Evolutionary conservation across 2,329 filamentous ascomycete species (phyloP).

Genomic region (Ceratocystis colombiana): DNA sequence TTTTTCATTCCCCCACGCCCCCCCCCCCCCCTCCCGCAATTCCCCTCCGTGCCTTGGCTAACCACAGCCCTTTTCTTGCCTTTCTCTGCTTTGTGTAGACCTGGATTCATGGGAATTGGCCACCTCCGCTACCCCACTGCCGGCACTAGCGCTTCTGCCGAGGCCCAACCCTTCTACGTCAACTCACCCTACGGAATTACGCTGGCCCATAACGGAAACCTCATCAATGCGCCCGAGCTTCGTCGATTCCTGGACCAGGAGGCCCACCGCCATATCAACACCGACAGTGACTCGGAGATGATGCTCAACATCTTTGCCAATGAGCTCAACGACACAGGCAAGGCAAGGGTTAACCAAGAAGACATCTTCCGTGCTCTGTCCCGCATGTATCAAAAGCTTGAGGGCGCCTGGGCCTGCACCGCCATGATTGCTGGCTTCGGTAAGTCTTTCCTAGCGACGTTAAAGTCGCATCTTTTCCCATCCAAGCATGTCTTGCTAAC

Average conservation of each 20-base stretch:
- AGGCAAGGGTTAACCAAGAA: slow-evolving; percentile 66
- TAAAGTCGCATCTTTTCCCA: neutral
- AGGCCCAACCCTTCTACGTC: slow-evolving; percentile 84
- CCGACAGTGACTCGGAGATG: slow-evolving; percentile 81
- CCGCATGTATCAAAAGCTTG: slow-evolving; percentile 61
- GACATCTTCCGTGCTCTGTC: slow-evolving; percentile 65
- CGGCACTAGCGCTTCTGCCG: slow-evolving; percentile 62
- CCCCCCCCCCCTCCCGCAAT: neutral
- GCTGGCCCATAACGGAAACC: slow-evolving; percentile 77
- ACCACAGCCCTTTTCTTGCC: neutral
- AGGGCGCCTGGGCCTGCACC: slow-evolving; percentile 69
- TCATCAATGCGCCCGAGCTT: slow-evolving; percentile 65
- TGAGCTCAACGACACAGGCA: slow-evolving; percentile 68
- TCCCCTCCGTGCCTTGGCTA: neutral
- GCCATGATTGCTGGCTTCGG: slow-evolving; percentile 76
- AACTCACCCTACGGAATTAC: slow-evolving; percentile 77
- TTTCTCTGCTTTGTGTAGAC: slow-evolving; percentile 35
- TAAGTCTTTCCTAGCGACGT: slow-evolving; percentile 27
- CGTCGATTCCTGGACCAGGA: slow-evolving; percentile 63
- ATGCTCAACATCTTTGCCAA: slow-evolving; percentile 76
- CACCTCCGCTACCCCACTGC: slow-evolving; percentile 86
- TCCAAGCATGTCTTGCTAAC: neutral
- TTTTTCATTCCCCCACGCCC: too few species aligned
- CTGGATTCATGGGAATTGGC: slow-evolving; percentile 76
- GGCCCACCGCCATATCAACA: slow-evolving; percentile 79